Percentiles rank a stretch among this genome's conserved stretches.
phyloP scores from a whole-genome alignment of 2,329 filamentous ascomycete genomes.

The Penicillium sp. region DNA sequence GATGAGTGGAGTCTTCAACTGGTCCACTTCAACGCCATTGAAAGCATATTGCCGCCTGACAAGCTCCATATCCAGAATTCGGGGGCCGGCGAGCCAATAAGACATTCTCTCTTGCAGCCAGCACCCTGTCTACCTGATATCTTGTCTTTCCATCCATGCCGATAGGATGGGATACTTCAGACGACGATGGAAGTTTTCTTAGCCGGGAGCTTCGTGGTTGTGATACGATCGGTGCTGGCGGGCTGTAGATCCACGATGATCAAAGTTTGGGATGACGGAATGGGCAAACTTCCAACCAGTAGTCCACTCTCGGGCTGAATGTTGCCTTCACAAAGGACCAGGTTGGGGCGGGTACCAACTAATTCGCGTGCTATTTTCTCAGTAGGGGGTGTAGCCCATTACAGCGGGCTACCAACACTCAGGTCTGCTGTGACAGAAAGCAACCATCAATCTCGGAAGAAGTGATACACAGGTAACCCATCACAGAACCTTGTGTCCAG shows the following conservation, averaged over 20 bases:
- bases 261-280: constrained; percentile 15
- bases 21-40: constrained; percentile 15
- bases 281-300: constrained; percentile 9
- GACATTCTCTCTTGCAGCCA: neutral
- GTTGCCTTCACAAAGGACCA: neutral
- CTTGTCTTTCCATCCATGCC: constrained; percentile 8
- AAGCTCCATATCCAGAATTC: constrained; percentile 3
- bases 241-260: constrained; percentile 13
- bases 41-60: constrained; percentile 14
- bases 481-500: constrained; percentile 21
- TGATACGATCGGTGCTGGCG: constrained; percentile 11
- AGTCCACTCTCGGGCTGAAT: neutral
- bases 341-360: neutral
- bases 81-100: constrained; percentile 7
- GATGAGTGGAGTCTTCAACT: constrained; percentile 4
- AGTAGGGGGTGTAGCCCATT: constrained; percentile 3
- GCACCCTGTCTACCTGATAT: constrained; percentile 6
- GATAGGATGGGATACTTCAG: constrained; percentile 2
- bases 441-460: constrained; percentile 20
- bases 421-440: constrained; percentile 13
- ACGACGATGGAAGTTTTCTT: neutral
- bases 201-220: constrained; percentile 7
- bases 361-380: neutral
- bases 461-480: constrained; percentile 18
- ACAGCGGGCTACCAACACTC: constrained; percentile 10